Evolutionary conservation across 2,329 filamentous ascomycete species (phyloP).

Genomic region (Trichothecium sympodiale): DNA sequence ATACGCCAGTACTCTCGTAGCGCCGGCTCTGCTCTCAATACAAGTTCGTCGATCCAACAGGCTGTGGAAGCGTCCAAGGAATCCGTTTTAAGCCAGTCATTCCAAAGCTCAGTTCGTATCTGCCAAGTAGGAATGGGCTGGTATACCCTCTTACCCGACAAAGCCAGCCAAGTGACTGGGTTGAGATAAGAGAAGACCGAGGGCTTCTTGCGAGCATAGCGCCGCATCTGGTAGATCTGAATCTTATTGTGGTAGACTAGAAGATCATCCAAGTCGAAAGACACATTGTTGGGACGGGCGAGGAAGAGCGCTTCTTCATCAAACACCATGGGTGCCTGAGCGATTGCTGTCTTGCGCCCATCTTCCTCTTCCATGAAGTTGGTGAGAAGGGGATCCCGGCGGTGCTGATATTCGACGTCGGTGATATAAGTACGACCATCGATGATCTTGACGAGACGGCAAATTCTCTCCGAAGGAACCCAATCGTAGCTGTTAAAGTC

Average conservation of each 20-base stretch:
- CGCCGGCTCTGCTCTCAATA: conserved; percentile 32
- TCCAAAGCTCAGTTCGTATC: conserved; percentile 37
- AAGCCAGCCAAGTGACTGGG: conserved; percentile 13
- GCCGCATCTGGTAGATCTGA: conserved; percentile 15
- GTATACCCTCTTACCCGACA: conserved; percentile 16
- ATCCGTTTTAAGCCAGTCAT: conserved; percentile 32
- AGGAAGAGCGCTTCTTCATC: conserved; percentile 17
- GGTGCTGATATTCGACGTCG: conserved; percentile 21
- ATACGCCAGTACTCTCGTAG: conserved; percentile 32
- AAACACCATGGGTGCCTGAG: conserved; percentile 14
- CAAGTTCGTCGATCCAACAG: conserved; percentile 37
- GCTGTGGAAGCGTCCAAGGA: conserved; percentile 35
- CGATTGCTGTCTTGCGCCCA: conserved; percentile 10
- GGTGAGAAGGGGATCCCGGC: conserved; percentile 22
- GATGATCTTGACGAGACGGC: conserved; percentile 18
- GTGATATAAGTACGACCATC: conserved; percentile 16
- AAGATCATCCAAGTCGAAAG: conserved; percentile 22
- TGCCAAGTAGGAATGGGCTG: conserved; percentile 31
- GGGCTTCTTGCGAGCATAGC: conserved; percentile 8
- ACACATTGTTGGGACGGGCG: conserved; percentile 15
- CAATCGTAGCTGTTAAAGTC: conserved; percentile 19
- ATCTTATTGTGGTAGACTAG: conserved; percentile 19
- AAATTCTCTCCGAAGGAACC: conserved; percentile 22
- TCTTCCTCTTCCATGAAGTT: conserved; percentile 16
- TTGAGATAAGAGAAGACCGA: conserved; percentile 13